Evolutionary conservation across 306 rosid genomes (phyloP), one percentile per base, ranked within the genome.

Genomic region (Prunus kanzakura): DNA sequence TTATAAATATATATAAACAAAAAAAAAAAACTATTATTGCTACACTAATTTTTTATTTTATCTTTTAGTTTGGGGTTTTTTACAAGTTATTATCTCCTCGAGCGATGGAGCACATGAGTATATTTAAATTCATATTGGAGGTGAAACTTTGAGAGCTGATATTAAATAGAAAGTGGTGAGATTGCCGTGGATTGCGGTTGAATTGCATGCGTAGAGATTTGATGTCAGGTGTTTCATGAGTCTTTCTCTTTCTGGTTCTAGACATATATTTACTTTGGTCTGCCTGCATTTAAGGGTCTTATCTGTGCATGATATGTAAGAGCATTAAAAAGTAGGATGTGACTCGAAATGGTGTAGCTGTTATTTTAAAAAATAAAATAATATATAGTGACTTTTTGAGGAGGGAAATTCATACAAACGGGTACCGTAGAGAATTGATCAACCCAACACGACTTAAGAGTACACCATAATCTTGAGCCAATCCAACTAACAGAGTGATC

Each of bases 151-250:
- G 13, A 57, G 27, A 20, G 63, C 27, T 22, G 15, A 20, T 30
- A 57, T 57, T 57, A 10, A 57, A 14, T 57, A 16, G 30, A 22
- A 57, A 22, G 63, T 22, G n/a, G 64, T 20, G 32, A 32, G 38
- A 30, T 35, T 22, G 25, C 55, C 67, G 54, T 56, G 57, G 38
- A 57, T 72, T 72, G 55, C 76, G 76, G 55, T 22, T 22, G 66
- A n/a, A 41, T 43, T 72, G 6, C 27, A 20, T 41, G 15, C 32
- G 38, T 61, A 72, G 38, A 13, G 13, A 14, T 56, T 72, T 72
- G n/a, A 29, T 72, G 67, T 22, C 29, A 20, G 10, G 14, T 57
- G 4, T 25, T 55, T 4, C 35, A 30, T 0, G 3, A 5, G 9
- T 55, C 22, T 51, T 3, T 51, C 8, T 15, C 30, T 29, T 29